Base-by-base conservation (phyloP, 2,329 filamentous ascomycete genomes). In the Cytospora piceicola region DNA sequence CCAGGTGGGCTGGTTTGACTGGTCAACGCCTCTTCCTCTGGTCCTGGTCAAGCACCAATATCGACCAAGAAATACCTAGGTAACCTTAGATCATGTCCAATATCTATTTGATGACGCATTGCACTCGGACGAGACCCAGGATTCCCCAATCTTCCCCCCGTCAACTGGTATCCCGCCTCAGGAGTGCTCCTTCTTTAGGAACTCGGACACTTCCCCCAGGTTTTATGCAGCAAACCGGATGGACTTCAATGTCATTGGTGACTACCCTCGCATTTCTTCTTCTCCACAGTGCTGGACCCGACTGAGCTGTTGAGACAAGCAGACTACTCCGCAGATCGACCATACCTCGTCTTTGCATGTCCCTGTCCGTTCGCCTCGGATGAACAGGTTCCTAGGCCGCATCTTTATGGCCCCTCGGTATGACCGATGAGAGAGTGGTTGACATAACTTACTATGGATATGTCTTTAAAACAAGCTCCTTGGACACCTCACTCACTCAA, bases 321-420 rank as follows among this genome's bases (percentile, higher is more conserved):
- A 39, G 34, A 22, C 22, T 42, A 24, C 20, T 27, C 20, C 52
- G 29, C 39, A 24, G 27, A 27, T 42, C 60, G 51, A 55, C 60
- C 22, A 36, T 34, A 46, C 53, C 61, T 29, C 15, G 27, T 62
- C n/a, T 51, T 51, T 20, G 27, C 53, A 22, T 29, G 53, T 51
- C 51, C 60, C n/a, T 24, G 60, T n/a, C n/a, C 24, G 9, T 55
- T 34, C 52, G 34, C 15, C 49, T 29, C 60, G 60, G 60, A 24
- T 51, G 39, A 51, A 63, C 29, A 42, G 53, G 39, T 24, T 22
- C 34, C 30, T 32, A 39, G 39, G 53, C 34, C 22, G 52, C 30
- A 32, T 24, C 39, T 22, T 63, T 29, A 27, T n/a, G 30, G 39
- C 17, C 30, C 53, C 61, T 22, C 39, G 20, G 24, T 24, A 27